Evolutionary conservation across 1,139 yeast species (phyloP), one percentile per base, ranked within the genome.

Genomic region (Casaregolazyma lundiana): DNA sequence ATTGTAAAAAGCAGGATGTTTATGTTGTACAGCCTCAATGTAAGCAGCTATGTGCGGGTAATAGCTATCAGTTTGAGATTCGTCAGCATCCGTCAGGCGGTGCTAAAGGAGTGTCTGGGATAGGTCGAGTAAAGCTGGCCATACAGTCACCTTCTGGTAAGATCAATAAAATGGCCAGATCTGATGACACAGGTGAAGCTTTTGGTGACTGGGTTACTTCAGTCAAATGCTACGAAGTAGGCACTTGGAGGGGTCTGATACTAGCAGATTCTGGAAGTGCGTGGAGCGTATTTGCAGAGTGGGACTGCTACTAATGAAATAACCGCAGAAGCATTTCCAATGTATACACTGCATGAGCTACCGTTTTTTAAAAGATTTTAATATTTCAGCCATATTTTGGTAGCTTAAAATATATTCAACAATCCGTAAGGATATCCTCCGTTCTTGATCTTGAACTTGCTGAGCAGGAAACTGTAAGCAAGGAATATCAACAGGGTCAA

Each of bases 201-300:
- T 63, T 30, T 77, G 43, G 87, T 0, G 62, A 75, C 0, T 86
- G 82, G 77, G 81, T 76, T 51, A 66, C 76, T 19, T 71, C 73
- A 38, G 69, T 84, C 32, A 77, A 78, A 54, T 73, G 88, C 48
- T 76, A 75, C 50, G 96, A 89, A 60, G 63, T 70, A 1, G 98
- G 98, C 2, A 65, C 75, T 22, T 92, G 96, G 84, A 75, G 90
- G 45, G 94, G 92, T 1, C 73, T 90, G 45, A 88, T 87, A 0
- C 77, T 85, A 42, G 84, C 90, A 6, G 94, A 87, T 56, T 77
- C 82, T 43, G 89, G 89, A 3, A 76, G 77, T 51, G 83, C 92
- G 47, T 87, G 96, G 90, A 84, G 89, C 58, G 89, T 86, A 5
- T 88, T 87, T 67, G 90, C 95, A 8, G 96, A 88, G 65, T 92